These are phyloP conservation scores for Opeltia flavorubescens DNA, from an alignment of 495 filamentous ascomycete species.

Conservation along the genomic window DNA sequence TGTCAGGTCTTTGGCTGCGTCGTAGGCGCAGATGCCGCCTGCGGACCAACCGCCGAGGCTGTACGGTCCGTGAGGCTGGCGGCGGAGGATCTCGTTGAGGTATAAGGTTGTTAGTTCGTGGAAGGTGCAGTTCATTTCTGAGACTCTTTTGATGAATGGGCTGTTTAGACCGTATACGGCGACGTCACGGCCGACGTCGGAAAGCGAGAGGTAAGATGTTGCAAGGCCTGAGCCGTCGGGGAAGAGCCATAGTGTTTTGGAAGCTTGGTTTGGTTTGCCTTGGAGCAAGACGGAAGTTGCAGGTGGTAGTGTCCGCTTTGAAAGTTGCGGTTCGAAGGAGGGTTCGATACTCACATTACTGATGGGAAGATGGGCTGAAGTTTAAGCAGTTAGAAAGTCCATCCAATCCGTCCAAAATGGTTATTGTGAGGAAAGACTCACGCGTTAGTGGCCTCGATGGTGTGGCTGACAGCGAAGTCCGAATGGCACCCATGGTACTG, in stretches of 20 bases:
- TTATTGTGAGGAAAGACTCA: background rate
- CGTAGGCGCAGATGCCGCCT: constrained; percentile 33
- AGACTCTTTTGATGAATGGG: constrained; percentile 45
- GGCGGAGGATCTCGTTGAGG: constrained; percentile 45
- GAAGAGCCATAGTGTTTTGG: constrained; percentile 30
- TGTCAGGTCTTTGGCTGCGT: too few species aligned
- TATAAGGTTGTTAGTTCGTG: constrained; percentile 33
- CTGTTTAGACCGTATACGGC: constrained; percentile 47
- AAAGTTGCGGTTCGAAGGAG: background rate
- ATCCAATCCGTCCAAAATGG: background rate
- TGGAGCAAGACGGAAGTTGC: constrained; percentile 37
- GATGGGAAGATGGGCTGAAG: background rate
- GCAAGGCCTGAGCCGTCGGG: constrained; percentile 38
- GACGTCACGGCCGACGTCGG: constrained; percentile 23
- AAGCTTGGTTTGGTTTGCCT: constrained; percentile 25
- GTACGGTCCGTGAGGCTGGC: constrained; percentile 55
- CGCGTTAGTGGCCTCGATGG: constrained; percentile 23
- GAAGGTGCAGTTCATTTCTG: constrained; percentile 37
- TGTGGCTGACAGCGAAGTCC: constrained; percentile 40
- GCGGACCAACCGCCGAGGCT: constrained; percentile 44
- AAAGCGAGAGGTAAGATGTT: constrained; percentile 40
- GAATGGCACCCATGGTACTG: constrained; percentile 39
- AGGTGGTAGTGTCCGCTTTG: constrained; percentile 9
- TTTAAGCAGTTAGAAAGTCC: background rate
- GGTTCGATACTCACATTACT: background rate